These are phyloP conservation scores for Suhomyces guaymorum DNA, from an alignment of 1,139 yeast species.

Conservation along the genomic window DNA sequence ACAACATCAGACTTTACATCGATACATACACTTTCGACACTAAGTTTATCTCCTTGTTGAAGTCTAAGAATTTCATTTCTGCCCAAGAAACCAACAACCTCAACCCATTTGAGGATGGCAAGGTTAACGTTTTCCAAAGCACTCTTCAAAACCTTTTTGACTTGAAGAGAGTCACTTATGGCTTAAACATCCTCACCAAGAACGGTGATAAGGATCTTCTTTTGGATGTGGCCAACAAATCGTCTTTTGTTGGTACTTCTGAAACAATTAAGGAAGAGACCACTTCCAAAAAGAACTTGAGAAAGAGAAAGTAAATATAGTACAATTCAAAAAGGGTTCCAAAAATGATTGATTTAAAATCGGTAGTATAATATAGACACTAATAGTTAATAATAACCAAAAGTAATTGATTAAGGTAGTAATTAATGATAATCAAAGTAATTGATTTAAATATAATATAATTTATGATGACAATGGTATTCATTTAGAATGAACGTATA, in stretches of 20 bases:
- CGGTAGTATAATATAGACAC: background rate
- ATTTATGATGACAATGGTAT: too few species aligned
- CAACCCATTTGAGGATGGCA: conserved; percentile 34
- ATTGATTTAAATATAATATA: too few species aligned
- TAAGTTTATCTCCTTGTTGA: conserved; percentile 34
- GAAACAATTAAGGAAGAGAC: conserved; percentile 2
- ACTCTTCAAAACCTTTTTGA: conserved; percentile 39
- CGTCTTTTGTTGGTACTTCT: conserved; percentile 8
- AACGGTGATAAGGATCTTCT: conserved; percentile 15
- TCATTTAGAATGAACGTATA: too few species aligned
- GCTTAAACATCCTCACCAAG: conserved; percentile 31
- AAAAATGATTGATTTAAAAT: background rate
- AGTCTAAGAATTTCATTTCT: conserved; percentile 27
- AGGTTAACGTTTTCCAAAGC: conserved; percentile 26
- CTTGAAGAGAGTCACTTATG: conserved; percentile 52
- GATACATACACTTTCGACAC: conserved; percentile 58
- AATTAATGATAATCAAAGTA: too few species aligned
- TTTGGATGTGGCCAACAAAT: conserved; percentile 17
- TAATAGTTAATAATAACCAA: conserved; percentile 1
- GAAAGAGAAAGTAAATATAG: conserved; percentile 14
- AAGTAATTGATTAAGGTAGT: too few species aligned
- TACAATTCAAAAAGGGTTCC: too few species aligned
- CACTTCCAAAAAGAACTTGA: conserved; percentile 2
- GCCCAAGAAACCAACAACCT: conserved; percentile 23
- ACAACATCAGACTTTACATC: conserved; percentile 34